Conservation (phyloP, 1,284 basidiomycete species). For the Fistulina hepatica region DNA sequence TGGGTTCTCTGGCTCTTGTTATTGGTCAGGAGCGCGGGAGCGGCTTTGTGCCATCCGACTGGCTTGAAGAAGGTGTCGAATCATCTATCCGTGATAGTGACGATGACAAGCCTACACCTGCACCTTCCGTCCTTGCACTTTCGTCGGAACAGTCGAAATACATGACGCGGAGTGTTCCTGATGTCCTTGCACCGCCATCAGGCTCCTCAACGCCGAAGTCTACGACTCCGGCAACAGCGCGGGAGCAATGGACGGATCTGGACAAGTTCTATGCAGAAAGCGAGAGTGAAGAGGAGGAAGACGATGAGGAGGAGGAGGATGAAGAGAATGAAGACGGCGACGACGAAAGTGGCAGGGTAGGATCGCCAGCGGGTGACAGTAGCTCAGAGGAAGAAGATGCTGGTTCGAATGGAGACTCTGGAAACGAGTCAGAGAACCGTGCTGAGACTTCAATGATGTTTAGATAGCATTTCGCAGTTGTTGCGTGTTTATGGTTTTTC, state of each 20-base stretch:
- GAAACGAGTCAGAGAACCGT: slow-evolving; percentile 20
- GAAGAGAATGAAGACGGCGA: slow-evolving; percentile 23
- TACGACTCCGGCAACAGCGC: slow-evolving; percentile 28
- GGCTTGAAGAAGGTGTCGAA: slow-evolving; percentile 52
- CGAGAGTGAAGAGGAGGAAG: slow-evolving; percentile 23
- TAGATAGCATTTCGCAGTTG: no score
- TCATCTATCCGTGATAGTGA: slow-evolving; percentile 42
- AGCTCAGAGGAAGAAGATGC: slow-evolving; percentile 17
- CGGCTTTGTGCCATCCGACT: slow-evolving; percentile 41
- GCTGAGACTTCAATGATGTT: slow-evolving; percentile 20
- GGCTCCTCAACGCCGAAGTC: slow-evolving; percentile 32
- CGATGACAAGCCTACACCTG: slow-evolving; percentile 36
- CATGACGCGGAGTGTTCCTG: slow-evolving; percentile 25
- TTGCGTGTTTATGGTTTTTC: no score
- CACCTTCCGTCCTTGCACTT: slow-evolving; percentile 27
- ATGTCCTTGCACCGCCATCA: slow-evolving; percentile 46
- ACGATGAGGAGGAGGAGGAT: slow-evolving; percentile 21
- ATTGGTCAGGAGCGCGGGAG: slow-evolving; percentile 38
- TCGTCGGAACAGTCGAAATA: slow-evolving; percentile 25
- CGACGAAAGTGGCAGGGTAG: slow-evolving; percentile 26
- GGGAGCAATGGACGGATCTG: slow-evolving; percentile 44
- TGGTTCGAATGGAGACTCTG: slow-evolving; percentile 9
- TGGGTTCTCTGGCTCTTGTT: slow-evolving; percentile 49
- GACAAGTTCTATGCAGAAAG: slow-evolving; percentile 57
- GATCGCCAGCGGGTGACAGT: slow-evolving; percentile 26